Evolutionary conservation across 75 land plant genomes (phyloP), one percentile per base, ranked within the genome.

Genomic region (Sequoia sempervirens): DNA sequence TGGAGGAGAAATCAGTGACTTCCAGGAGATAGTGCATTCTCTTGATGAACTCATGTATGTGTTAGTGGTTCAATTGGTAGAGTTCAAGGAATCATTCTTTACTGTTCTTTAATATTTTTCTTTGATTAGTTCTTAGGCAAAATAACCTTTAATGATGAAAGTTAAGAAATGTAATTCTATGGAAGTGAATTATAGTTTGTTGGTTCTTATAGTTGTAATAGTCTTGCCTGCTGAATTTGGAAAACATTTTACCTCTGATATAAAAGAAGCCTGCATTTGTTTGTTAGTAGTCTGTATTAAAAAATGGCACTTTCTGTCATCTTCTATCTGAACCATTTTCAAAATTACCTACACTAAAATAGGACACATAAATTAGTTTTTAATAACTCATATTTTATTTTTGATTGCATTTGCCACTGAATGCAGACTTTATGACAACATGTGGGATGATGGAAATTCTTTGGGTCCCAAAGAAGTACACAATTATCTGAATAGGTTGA

Each of bases 381-480:
- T 45, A 2, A 45, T 45, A 11, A 43, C 50, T 78, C 50, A 26
- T 26, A 41, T 36, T n/a, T 52, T 9, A 81, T 78, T 52, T 32
- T 32, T 41, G 53, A 28, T 54, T 52, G 1, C n/a, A 30, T 36
- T 1, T 50, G 58, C 26, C 66, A 38, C 26, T 23, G 30, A 41
- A 72, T 88, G 75, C 87, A 94, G 96, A 80, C 70, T 94, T 45
- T 88, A 85, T 83, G 99, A 96, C 74, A 90, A 88, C 84, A 96
- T 96, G 99, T 96, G 99, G 99, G 99, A 96, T 87, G 99, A 96
- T 91, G 95, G 94, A 2, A 96, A 96, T 84, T 92, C 94, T 3
- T 81, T 95, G 83, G 97, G 99, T 14, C 99, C 99, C 14, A 91
- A 91, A 37, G 96, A 96, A 84, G 90, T 96, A 4, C 99, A 92